Base-by-base conservation (phyloP, 441 rosid genomes). In the Gossypium davidsonii region DNA sequence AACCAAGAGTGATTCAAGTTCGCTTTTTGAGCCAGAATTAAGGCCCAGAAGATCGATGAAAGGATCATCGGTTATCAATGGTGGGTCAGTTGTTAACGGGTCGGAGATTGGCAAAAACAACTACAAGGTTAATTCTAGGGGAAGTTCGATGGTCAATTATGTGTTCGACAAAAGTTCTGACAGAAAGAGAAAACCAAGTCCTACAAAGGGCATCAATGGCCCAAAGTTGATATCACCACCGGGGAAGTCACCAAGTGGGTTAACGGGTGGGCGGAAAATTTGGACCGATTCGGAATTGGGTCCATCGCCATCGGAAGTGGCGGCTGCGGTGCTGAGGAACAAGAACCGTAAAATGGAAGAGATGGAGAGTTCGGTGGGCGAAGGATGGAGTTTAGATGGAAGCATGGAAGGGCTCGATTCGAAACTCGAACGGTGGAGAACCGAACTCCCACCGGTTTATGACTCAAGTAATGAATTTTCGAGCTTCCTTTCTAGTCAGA, bases 251-350 rank as follows among this genome's bases (percentile, higher is more conserved):
- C 55, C 31, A 42, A 42, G 20, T 28, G 31, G 31, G 5, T 26
- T 26, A 75, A 65, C 3, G 71, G 78, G 15, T 8, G 70, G 18
- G 5, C 34, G 11, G 0, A 42, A 46, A 44, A 23, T 81, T 3
- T 57, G 85, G 26, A 87, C 92, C 0, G 88, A 86, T 63, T 90
- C 94, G 0, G 97, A 94, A 21, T 53, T 90, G 58, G 97, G 97
- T 4, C 94, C 97, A 0, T 92, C 97, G 0, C 88, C 97, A 2
- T 94, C 97, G 6, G 97, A 90, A 78, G 86, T 94, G 51, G 97
- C 93, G 3, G 89, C 80, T 1, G 81, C 64, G 0, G 61, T 84
- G 56, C 86, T 86, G 0, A 87, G 69, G 61, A 79, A 81, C 28
- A 77, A 61, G 77, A 39, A 75, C 6, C 26, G n/a, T 6, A 57